Evolutionary conservation across 768 basidiomycete genomes (phyloP).

Genomic region (Suillus subluteus): DNA sequence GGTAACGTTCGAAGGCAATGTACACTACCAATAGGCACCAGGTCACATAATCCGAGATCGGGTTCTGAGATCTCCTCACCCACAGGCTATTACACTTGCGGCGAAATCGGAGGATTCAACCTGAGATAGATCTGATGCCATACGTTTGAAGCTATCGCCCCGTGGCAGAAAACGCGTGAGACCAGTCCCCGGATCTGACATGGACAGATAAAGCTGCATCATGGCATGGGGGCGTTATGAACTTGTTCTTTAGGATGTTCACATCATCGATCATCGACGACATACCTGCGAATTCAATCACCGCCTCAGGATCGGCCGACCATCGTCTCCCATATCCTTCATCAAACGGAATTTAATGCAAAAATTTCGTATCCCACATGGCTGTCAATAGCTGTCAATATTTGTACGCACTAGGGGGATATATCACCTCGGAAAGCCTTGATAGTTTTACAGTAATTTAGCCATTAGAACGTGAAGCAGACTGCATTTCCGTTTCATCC

Average conservation of each 20-base stretch:
- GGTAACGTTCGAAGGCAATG: constrained; percentile 17
- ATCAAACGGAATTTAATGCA: constrained; percentile 6
- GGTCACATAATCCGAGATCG: constrained; percentile 15
- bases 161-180: constrained; percentile 13
- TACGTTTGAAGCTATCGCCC: constrained; percentile 1
- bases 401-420: too few species aligned
- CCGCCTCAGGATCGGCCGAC: constrained; percentile 5
- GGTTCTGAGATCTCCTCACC: constrained; percentile 8
- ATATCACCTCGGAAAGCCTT: too few species aligned
- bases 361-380: constrained; percentile 7
- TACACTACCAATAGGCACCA: constrained; percentile 18
- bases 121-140: constrained; percentile 11
- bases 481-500: constrained; percentile 12
- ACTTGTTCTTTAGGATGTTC: too few species aligned
- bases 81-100: constrained; percentile 12
- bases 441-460: not conserved
- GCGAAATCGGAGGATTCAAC: constrained; percentile 13
- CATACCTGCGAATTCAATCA: constrained; percentile 15
- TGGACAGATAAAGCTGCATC: constrained; percentile 10
- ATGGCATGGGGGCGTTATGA: not conserved
- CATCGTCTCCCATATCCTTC: not conserved
- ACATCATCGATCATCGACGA: constrained; percentile 4
- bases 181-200: constrained; percentile 11
- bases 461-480: not conserved
- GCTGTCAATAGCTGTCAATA: not conserved